These are phyloP conservation scores for Hansfordia pulvinata DNA, from an alignment of 2,329 filamentous ascomycete genomes.

Conservation along the genomic window DNA sequence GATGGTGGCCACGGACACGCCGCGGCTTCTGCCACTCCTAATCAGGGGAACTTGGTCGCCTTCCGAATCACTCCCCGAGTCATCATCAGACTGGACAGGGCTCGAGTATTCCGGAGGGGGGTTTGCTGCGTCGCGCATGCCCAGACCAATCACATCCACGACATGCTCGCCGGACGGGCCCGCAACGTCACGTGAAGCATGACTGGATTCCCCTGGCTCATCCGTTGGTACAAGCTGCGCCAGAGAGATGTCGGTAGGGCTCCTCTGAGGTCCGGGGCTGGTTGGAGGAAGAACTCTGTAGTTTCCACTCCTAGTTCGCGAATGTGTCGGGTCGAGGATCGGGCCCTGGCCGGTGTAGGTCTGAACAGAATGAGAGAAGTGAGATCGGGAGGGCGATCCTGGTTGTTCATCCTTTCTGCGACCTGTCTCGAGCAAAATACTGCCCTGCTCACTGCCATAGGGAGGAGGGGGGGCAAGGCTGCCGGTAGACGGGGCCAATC, in stretches of 20 bases:
- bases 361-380: slow-evolving; percentile 30
- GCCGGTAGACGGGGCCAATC: slow-evolving; percentile 87
- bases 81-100: slow-evolving; percentile 44
- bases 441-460: slow-evolving; percentile 93
- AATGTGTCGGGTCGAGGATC: slow-evolving; percentile 47
- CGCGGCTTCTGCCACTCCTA: slow-evolving; percentile 33
- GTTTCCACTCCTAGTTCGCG: slow-evolving; percentile 63
- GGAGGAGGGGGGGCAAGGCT: slow-evolving; percentile 90
- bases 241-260: slow-evolving; percentile 90
- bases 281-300: slow-evolving; percentile 63
- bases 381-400: slow-evolving; percentile 24
- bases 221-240: slow-evolving; percentile 67
- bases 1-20: slow-evolving; percentile 30
- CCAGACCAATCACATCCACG: slow-evolving; percentile 23
- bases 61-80: slow-evolving; percentile 41
- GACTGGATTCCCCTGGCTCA: slow-evolving; percentile 58
- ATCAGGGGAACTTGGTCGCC: slow-evolving; percentile 41
- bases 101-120: slow-evolving; percentile 63
- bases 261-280: slow-evolving; percentile 78
- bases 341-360: slow-evolving; percentile 22
- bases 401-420: slow-evolving; percentile 43
- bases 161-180: slow-evolving; percentile 21
- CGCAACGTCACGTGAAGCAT: slow-evolving; percentile 18
- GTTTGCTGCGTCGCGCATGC: slow-evolving; percentile 40
- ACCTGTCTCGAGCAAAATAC: slow-evolving; percentile 83